Evolutionary conservation across 495 filamentous ascomycete genomes (phyloP), one percentile per base, ranked within the genome.

Genomic region (Xylaria curta): DNA sequence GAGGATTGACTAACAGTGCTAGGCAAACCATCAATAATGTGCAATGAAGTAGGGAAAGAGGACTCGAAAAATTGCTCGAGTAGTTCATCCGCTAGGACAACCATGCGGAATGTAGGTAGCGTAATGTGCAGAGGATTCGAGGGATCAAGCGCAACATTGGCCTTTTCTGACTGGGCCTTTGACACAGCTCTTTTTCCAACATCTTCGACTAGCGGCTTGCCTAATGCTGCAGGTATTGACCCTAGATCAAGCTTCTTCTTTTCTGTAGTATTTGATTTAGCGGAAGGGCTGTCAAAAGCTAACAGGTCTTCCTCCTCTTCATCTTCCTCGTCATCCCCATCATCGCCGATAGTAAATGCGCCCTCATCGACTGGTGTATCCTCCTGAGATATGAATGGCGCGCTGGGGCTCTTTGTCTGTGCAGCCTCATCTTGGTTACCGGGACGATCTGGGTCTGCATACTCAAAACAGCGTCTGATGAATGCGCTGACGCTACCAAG

Each of bases 81-180:
- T 3, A 95, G 87, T 76, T 99, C 96, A 79, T 99, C 96, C 69
- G 96, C 96, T 26, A 99, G 89, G 56, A 99, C 91, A 31, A 99
- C 94, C 96, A 99, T 99, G 74, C 96, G 92, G 87, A 99, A 99
- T 26, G 96, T 99, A 0, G 97, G 97, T 10, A 99, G 89, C 9
- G 97, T 98, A 78, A 99, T 98, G 80, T 97, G 91, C 0, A 99
- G 87, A 0, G 96, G 96, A 69, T 96, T 94, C 54, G 91, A 89
- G 0, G 96, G 96, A 78, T 99, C 94, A 6, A 99, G 90, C 31
- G 96, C 96, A 19, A 90, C 87, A 76, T 99, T 99, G 33, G 94
- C 94, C 24, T 86, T 84, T 74, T 87, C 87, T 1, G 87, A 83
- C 78, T 87, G 81, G n/a, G 85, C 84, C 74, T 85, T 84, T 65